A percentile compares a stretch with the other conserved stretches of the same genome.
These are phyloP conservation scores for Mycena metata DNA, from an alignment of 768 basidiomycete species.

Conservation along the genomic window DNA sequence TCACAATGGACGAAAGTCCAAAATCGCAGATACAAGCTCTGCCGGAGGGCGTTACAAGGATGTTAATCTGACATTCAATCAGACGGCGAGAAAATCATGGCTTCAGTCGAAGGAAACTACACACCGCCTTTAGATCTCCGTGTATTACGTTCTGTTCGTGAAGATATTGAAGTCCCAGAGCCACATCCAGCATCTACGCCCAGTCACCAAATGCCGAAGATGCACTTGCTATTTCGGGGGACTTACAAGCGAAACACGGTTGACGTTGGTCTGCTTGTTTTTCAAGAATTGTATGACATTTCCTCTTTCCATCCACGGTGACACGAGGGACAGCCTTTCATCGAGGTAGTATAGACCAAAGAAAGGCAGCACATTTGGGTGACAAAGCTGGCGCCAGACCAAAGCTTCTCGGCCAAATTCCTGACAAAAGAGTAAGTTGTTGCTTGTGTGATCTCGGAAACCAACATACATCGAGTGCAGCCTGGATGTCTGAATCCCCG, in stretches of 20 bases:
- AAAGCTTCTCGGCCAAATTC: background rate
- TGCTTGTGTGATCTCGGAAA: background rate
- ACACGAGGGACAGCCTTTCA: slow-evolving; percentile 20
- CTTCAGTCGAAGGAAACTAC: background rate
- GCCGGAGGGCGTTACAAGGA: too few relatives aligned
- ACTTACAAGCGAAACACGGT: slow-evolving; percentile 30
- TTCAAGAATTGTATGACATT: slow-evolving; percentile 27
- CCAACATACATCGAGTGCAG: background rate
- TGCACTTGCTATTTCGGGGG: background rate
- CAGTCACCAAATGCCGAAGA: background rate
- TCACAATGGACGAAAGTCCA: too few relatives aligned
- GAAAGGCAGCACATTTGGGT: too few relatives aligned
- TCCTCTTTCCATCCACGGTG: background rate
- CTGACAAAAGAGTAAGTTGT: background rate
- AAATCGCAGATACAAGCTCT: too few relatives aligned
- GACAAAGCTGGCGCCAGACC: too few relatives aligned
- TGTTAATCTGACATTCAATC: background rate
- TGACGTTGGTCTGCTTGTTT: background rate
- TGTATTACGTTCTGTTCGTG: too few relatives aligned
- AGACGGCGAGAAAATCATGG: background rate
- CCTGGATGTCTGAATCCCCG: background rate
- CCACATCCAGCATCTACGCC: background rate
- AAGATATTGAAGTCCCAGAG: too few relatives aligned
- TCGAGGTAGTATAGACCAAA: slow-evolving; percentile 5
- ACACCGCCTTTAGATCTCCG: background rate